Conservation (phyloP, 2,329 filamentous ascomycete species). For the Septoria petroselini region DNA sequence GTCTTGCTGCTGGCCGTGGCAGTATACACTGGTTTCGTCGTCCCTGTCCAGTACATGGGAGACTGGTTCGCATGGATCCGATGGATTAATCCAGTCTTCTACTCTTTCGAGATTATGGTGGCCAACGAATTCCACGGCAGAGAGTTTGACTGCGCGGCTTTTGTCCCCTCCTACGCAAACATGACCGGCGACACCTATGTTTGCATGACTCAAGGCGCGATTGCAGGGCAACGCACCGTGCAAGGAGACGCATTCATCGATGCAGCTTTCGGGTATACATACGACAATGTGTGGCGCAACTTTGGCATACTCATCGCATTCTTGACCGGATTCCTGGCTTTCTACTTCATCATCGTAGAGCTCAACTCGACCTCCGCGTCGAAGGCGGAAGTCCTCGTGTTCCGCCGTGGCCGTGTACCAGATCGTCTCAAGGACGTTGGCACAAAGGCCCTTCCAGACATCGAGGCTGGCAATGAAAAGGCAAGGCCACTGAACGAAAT, state of each 20-base stretch:
- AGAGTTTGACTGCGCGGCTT: conserved; percentile 36
- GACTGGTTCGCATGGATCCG: conserved; percentile 55
- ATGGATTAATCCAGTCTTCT: conserved; percentile 57
- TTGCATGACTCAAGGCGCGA: conserved; percentile 41
- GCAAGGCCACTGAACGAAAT: conserved; percentile 31
- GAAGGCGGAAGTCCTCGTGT: conserved; percentile 68
- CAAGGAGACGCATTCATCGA: conserved; percentile 41
- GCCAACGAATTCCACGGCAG: conserved; percentile 51
- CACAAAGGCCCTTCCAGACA: conserved; percentile 42
- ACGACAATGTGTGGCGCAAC: conserved; percentile 53
- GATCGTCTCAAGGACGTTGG: conserved; percentile 41
- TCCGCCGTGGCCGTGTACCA: conserved; percentile 48
- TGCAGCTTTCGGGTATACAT: conserved; percentile 40
- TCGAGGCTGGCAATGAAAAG: conserved; percentile 38
- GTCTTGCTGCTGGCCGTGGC: conserved; percentile 56
- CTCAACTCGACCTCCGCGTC: conserved; percentile 61
- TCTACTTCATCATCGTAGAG: conserved; percentile 64
- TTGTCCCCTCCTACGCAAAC: conserved; percentile 41
- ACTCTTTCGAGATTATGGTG: conserved; percentile 61
- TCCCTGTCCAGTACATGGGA: conserved; percentile 39
- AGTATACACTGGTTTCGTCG: conserved; percentile 57
- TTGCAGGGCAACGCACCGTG: conserved; percentile 41
- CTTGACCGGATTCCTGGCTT: conserved; percentile 59
- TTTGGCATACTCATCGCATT: conserved; percentile 66
- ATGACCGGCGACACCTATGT: conserved; percentile 35